These are phyloP conservation scores for Sherardia arvensis DNA, from an alignment of 257 asterid species.

Conservation along the genomic window DNA sequence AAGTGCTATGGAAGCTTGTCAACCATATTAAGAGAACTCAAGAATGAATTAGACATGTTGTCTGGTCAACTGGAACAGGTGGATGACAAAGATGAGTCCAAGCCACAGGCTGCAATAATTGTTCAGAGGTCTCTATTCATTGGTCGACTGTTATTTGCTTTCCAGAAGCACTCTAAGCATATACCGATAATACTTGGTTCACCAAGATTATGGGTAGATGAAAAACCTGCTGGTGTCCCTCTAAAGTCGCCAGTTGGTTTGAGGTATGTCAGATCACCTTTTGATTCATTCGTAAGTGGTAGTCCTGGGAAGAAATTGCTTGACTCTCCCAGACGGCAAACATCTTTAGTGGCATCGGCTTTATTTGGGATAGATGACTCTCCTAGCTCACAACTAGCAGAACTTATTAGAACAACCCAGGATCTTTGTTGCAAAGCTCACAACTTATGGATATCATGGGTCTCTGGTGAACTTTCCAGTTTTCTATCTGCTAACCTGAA, in stretches of 20 bases:
- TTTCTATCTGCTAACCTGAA: conserved; percentile 50
- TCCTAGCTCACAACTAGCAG: conserved; percentile 81
- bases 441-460: conserved; percentile 85
- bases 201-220: conserved; percentile 83
- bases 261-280: conserved; percentile 33
- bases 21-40: conserved; percentile 49
- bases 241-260: conserved; percentile 29
- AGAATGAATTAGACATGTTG: conserved; percentile 62
- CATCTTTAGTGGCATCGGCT: conserved; percentile 58
- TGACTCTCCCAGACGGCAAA: conserved; percentile 63
- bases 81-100: conserved; percentile 32
- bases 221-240: conserved; percentile 29
- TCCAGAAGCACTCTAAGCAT: conserved; percentile 90
- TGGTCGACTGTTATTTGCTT: conserved; percentile 87
- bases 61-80: conserved; percentile 39
- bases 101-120: conserved; percentile 48
- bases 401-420: conserved; percentile 55
- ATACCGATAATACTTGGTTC: conserved; percentile 88
- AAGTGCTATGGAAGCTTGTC: conserved; percentile 73
- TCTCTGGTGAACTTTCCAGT: conserved; percentile 67
- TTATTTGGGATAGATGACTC: conserved; percentile 67
- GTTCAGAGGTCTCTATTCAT: conserved; percentile 84
- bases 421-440: conserved; percentile 81
- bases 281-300: conserved; percentile 37
- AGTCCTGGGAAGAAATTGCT: conserved; percentile 52